A percentile compares a stretch with the other conserved stretches of the same genome.
Conservation (phyloP, 2,329 filamentous ascomycete species). For the Lasiodiplodia hormozganensis region DNA sequence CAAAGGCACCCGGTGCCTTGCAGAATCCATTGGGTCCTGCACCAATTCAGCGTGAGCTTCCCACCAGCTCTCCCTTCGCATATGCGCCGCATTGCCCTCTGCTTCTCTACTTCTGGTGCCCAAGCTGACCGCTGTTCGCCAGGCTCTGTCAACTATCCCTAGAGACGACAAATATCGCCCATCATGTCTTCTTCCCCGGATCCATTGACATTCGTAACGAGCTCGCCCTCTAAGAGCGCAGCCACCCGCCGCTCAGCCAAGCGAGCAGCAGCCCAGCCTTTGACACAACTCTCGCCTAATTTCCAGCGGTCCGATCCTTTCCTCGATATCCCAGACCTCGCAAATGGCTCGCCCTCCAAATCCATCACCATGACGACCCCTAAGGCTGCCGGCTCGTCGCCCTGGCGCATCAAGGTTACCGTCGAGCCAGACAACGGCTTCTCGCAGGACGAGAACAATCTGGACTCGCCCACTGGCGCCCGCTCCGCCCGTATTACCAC, state of each 20-base stretch:
- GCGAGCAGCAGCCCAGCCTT: constrained; percentile 5
- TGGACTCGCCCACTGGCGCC: constrained; percentile 40
- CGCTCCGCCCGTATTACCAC: constrained; percentile 39
- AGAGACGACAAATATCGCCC: background rate
- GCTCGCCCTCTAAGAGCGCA: constrained; percentile 18
- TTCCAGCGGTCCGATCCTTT: constrained; percentile 23
- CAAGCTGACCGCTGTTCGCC: background rate
- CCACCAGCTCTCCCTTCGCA: background rate
- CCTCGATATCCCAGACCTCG: constrained; percentile 8
- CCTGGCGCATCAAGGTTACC: constrained; percentile 59
- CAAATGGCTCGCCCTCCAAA: constrained; percentile 48
- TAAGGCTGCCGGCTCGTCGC: constrained; percentile 47
- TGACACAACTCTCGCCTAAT: constrained; percentile 20
- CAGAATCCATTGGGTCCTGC: background rate
- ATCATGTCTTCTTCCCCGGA: constrained; percentile 44
- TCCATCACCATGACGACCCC: constrained; percentile 54
- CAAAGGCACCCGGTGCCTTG: background rate
- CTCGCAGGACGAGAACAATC: constrained; percentile 40
- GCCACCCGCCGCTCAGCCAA: constrained; percentile 11
- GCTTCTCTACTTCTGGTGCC: background rate
- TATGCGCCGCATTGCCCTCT: background rate
- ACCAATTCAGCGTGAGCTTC: constrained; percentile 4
- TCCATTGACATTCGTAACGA: constrained; percentile 38
- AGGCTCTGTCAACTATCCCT: background rate
- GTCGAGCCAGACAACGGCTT: constrained; percentile 49